Conservation (phyloP, 768 basidiomycete genomes). For the Rhizopogon roseolus region DNA sequence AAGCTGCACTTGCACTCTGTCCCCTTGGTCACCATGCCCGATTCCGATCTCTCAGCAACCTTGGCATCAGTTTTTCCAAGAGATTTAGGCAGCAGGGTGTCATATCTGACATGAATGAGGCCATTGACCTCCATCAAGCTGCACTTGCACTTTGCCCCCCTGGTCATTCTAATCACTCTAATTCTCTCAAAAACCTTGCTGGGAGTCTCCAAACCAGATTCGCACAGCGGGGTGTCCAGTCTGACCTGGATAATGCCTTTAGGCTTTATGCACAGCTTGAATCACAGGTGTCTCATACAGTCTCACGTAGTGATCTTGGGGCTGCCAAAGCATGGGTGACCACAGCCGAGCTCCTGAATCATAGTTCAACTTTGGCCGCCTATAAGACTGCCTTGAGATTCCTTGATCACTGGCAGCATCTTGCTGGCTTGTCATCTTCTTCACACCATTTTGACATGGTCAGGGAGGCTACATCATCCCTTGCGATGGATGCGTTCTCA, state of each 20-base stretch:
- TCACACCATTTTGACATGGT: neutral
- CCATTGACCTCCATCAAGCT: neutral
- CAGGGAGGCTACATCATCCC: neutral
- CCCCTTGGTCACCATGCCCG: neutral
- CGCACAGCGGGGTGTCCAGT: constrained; percentile 1
- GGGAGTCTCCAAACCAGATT: constrained; percentile 5
- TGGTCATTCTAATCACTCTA: neutral
- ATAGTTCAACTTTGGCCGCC: constrained; percentile 21
- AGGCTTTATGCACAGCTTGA: neutral
- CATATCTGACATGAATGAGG: neutral
- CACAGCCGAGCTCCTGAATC: constrained; percentile 11
- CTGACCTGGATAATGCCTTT: constrained; percentile 6
- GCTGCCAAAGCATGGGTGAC: constrained; percentile 2
- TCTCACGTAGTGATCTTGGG: constrained; percentile 5
- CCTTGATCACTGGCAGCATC: constrained; percentile 9
- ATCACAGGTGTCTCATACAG: neutral
- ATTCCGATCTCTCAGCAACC: constrained; percentile 4
- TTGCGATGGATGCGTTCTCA: neutral
- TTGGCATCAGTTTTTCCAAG: neutral
- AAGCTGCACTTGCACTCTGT: neutral
- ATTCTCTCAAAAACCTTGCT: constrained; percentile 9
- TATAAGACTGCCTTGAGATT: constrained; percentile 23
- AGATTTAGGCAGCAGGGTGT: neutral
- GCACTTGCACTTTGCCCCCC: neutral
- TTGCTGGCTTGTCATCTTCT: neutral